phyloP scores from a whole-genome alignment of 139 green algal species.

The Yamagishiella unicocca region DNA sequence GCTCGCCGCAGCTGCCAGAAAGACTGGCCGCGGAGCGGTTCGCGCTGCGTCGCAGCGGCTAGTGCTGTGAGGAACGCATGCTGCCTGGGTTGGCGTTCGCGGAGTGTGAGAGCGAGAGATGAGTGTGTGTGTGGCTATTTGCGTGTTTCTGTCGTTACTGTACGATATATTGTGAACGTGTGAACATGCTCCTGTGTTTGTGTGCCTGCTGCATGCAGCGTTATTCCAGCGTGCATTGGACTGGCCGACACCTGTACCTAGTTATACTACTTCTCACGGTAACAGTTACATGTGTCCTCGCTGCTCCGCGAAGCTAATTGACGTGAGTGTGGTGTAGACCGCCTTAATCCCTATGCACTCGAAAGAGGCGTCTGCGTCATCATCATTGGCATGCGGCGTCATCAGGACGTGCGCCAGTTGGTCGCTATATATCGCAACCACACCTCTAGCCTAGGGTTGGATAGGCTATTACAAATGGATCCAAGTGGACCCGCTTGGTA shows the following conservation, averaged over 20 bases:
- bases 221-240: background rate
- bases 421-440: too few species aligned
- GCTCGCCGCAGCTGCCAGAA: background rate
- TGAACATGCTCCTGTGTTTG: background rate
- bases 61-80: background rate
- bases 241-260: background rate
- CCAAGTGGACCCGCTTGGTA: too few species aligned
- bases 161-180: background rate
- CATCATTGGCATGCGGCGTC: too few species aligned
- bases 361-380: too few species aligned
- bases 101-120: background rate
- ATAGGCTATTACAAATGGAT: too few species aligned
- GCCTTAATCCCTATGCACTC: too few species aligned
- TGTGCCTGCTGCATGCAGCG: constrained; percentile 1
- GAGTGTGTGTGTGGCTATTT: background rate
- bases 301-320: too few species aligned
- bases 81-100: too few species aligned
- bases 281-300: too few species aligned
- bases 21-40: background rate
- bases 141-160: background rate
- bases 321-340: too few species aligned
- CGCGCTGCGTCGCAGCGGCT: background rate
- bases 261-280: background rate
- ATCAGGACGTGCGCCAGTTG: too few species aligned
- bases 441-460: too few species aligned